Percentiles rank a stretch among this genome's conserved stretches.
Evolutionary conservation across 2,329 filamentous ascomycete species (phyloP).

Genomic region (Botryotinia narcissicola): DNA sequence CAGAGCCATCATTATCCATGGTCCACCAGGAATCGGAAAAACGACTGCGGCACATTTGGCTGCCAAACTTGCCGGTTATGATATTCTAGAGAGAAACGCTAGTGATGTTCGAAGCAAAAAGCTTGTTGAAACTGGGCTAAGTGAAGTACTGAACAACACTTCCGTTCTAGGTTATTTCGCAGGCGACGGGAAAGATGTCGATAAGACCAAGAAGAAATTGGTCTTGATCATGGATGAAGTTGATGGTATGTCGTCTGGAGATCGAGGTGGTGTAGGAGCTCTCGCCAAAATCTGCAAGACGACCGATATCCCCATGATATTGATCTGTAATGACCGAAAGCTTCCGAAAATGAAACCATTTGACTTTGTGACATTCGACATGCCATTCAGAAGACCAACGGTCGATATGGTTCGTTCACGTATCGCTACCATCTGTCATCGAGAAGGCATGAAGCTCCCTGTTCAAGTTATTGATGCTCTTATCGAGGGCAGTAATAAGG

Average conservation of each 20-base stretch:
- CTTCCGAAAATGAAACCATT: conserved; percentile 99
- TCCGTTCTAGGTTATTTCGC: conserved; percentile 91
- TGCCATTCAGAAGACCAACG: conserved; percentile 85
- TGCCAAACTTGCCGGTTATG: conserved; percentile 88
- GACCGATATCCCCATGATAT: conserved; percentile 88
- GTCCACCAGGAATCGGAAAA: conserved; percentile 94
- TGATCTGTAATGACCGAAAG: conserved; percentile 95
- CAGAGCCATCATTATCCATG: conserved; percentile 91
- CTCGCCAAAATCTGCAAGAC: conserved; percentile 94
- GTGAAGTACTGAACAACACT: conserved; percentile 88
- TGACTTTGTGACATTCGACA: conserved; percentile 77
- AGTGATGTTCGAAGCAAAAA: conserved; percentile 97
- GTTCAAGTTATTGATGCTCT: conserved; percentile 82
- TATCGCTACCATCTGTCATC: conserved; percentile 91
- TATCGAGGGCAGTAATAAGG: conserved; percentile 91
- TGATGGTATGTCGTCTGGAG: conserved; percentile 96
- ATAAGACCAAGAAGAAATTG: conserved; percentile 83
- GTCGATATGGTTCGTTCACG: conserved; percentile 87
- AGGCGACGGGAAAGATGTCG: conserved; percentile 75
- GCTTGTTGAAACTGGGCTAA: conserved; percentile 83
- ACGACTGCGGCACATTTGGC: conserved; percentile 95
- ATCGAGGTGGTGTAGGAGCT: conserved; percentile 91
- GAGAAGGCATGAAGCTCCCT: conserved; percentile 85
- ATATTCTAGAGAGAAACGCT: conserved; percentile 91
- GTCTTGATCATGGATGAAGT: conserved; percentile 99